Base-by-base conservation (phyloP, 2,329 filamentous ascomycete genomes). In the Fusarium mundagurra region DNA sequence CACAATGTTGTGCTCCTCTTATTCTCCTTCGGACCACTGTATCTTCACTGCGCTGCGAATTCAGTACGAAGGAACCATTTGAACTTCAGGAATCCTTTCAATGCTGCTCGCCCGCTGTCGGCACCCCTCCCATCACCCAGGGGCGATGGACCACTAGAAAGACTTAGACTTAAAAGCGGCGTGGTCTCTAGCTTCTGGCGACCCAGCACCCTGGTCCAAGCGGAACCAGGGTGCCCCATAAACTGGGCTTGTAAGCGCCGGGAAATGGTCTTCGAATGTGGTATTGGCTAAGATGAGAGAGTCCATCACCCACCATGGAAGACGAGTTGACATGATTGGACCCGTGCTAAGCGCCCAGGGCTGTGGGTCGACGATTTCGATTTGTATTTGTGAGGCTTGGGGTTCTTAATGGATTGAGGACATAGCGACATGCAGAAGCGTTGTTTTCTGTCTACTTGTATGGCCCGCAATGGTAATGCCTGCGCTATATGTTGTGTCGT, bases 231-330 rank as follows among this genome's bases (percentile, higher is more conserved):
- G 18, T 38, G 61, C 41, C 51, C 71, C 71, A 67, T 65, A 57
- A 65, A 67, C 64, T 65, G 58, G 67, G 36, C 60, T 67, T 72
- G 64, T 83, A 83, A 83, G 82, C 82, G 82, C 82, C 81, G 76
- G 76, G 75, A 69, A 72, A 67, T 59, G 44, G 72, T 58, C 61
- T 48, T 59, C 47, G 63, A 27, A 38, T 53, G 27, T 75, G 36
- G 38, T 60, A 82, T 82, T 82, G 81, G 81, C 55, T 63, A 51
- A 63, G 62, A 53, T 68, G 66, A 69, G 57, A 59, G 65, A 74
- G 74, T 72, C 76, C 73, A 78, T 83, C 81, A 83, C 81, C 78
- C 77, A 80, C 74, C 74, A 72, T 71, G 58, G 64, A 60, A 67
- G 73, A 67, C 51, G 71, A 53, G 69, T 62, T 54, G 62, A 67